These are phyloP conservation scores for Cercospora berteroae DNA, from an alignment of 2,329 filamentous ascomycete species.

Conservation along the genomic window DNA sequence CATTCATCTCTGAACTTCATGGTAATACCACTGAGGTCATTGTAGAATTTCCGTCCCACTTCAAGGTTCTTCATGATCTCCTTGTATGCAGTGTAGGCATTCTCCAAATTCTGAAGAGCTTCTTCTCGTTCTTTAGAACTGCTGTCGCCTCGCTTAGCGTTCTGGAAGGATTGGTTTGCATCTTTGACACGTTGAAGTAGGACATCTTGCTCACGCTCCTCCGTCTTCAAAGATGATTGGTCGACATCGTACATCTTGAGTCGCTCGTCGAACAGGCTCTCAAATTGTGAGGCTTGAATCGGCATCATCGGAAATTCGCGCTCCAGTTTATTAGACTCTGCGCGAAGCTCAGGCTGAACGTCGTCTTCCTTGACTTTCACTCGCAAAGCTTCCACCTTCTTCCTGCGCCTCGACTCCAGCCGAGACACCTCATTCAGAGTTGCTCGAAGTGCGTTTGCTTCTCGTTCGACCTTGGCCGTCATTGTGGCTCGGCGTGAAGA, in stretches of 20 bases:
- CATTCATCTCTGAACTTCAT: slow-evolving; percentile 79
- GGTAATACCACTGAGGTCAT: slow-evolving; percentile 86
- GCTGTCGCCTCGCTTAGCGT: slow-evolving; percentile 66
- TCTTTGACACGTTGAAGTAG: slow-evolving; percentile 67
- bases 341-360: slow-evolving; percentile 76
- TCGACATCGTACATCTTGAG: slow-evolving; percentile 81
- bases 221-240: slow-evolving; percentile 64
- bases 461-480: slow-evolving; percentile 74
- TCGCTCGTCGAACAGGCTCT: slow-evolving; percentile 81
- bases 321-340: slow-evolving; percentile 80
- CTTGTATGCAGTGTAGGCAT: slow-evolving; percentile 93
- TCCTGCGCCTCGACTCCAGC: slow-evolving; percentile 74
- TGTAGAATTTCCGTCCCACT: slow-evolving; percentile 92
- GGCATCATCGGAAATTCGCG: slow-evolving; percentile 79
- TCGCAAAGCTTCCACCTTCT: slow-evolving; percentile 74
- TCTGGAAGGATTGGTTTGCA: slow-evolving; percentile 74
- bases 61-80: slow-evolving; percentile 91
- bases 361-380: slow-evolving; percentile 84
- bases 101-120: slow-evolving; percentile 82
- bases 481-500: slow-evolving; percentile 77
- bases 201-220: slow-evolving; percentile 76
- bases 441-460: slow-evolving; percentile 72
- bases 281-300: slow-evolving; percentile 86
- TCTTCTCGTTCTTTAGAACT: slow-evolving; percentile 74
- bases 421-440: slow-evolving; percentile 81